A percentile compares a stretch with the other conserved stretches of the same genome.
phyloP scores from a whole-genome alignment of 805 yeast genomes.

The Myxozyma geophila region DNA sequence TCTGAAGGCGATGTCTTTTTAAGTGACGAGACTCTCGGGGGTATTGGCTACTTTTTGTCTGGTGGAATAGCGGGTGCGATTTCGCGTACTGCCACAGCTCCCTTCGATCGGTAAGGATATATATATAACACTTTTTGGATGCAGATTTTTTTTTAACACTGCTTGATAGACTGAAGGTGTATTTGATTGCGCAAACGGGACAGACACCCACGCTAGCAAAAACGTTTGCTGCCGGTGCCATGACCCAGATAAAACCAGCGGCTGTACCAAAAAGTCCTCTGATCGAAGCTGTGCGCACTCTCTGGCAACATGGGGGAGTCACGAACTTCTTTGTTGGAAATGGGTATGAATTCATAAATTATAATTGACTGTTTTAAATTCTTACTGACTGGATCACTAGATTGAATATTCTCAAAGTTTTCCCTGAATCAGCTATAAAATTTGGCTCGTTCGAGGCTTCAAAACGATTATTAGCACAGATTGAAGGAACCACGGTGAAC shows the following conservation, averaged over 20 bases:
- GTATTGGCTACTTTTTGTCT: conserved; percentile 88
- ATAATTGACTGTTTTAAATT: neutral
- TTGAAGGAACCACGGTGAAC: conserved; percentile 38
- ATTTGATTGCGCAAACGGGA: conserved; percentile 81
- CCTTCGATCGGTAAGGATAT: conserved; percentile 63
- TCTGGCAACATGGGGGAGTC: conserved; percentile 88
- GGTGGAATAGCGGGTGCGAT: conserved; percentile 97
- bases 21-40: conserved; percentile 75
- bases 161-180: conserved; percentile 72
- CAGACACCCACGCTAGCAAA: conserved; percentile 37
- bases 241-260: conserved; percentile 38
- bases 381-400: conserved; percentile 50
- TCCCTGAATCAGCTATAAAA: conserved; percentile 97
- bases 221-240: conserved; percentile 23
- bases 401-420: conserved; percentile 85
- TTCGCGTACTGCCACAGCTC: conserved; percentile 95
- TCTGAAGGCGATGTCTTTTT: conserved; percentile 93
- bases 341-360: conserved; percentile 14
- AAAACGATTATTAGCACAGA: conserved; percentile 66
- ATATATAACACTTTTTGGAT: neutral
- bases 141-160: neutral
- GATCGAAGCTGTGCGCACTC: conserved; percentile 74
- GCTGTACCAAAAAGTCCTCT: conserved; percentile 60
- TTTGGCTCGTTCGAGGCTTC: conserved; percentile 93
- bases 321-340: conserved; percentile 82